These are phyloP conservation scores for Colletotrichum phormii DNA, from an alignment of 2,329 filamentous ascomycete genomes.

Conservation along the genomic window DNA sequence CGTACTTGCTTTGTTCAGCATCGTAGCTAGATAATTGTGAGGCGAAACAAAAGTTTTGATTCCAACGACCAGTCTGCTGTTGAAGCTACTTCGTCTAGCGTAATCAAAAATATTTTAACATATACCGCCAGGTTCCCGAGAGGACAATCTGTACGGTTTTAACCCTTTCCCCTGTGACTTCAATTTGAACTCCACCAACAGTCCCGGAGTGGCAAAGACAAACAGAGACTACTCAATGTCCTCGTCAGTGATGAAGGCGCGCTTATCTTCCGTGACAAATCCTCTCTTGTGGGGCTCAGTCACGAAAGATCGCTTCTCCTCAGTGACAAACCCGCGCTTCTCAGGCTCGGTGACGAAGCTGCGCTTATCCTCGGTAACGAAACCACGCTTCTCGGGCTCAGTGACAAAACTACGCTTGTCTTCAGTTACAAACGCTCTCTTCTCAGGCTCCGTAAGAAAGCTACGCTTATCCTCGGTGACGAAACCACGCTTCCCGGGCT, in stretches of 20 bases:
- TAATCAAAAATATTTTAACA: not conserved
- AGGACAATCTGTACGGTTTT: not conserved
- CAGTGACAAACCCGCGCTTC: not conserved
- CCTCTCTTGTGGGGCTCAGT: not conserved
- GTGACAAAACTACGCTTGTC: not conserved
- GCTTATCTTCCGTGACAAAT: not conserved
- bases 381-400: not conserved
- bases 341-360: not conserved
- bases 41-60: not conserved
- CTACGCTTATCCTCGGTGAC: not conserved
- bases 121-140: not conserved
- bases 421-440: not conserved
- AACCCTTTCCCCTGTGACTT: no score
- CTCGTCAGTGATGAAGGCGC: not conserved
- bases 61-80: not conserved
- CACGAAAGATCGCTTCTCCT: not conserved
- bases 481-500: not conserved
- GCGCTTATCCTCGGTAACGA: not conserved
- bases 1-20: no score
- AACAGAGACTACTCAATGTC: not conserved
- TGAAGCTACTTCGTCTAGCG: not conserved
- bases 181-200: no score
- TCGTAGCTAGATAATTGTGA: not conserved
- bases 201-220: no score
- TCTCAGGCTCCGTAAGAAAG: not conserved